A percentile compares a stretch with the other conserved stretches of the same genome.
phyloP scores from a whole-genome alignment of 345 rosid genomes.

The Boechera retrofracta region DNA sequence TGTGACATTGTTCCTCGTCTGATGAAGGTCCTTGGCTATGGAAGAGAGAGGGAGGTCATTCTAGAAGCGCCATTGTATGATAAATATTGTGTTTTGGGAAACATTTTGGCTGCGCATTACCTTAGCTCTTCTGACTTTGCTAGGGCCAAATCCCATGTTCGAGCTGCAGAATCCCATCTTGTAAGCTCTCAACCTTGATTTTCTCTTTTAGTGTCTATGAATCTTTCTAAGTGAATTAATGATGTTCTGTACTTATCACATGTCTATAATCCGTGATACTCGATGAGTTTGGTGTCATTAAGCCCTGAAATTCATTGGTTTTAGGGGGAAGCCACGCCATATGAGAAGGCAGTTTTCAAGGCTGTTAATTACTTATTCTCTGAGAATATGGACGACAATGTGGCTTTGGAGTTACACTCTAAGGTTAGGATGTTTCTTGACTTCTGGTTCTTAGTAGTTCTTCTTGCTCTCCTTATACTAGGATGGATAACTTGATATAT shows the following conservation, averaged over 20 bases:
- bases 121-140: constrained; percentile 55
- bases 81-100: constrained; percentile 71
- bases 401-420: constrained; percentile 62
- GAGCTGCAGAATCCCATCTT: constrained; percentile 64
- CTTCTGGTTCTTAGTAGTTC: not conserved
- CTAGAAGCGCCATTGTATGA: constrained; percentile 65
- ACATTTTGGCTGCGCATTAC: constrained; percentile 77
- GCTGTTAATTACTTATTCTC: constrained; percentile 62
- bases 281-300: not conserved
- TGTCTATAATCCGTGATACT: not conserved
- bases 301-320: not conserved
- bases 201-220: not conserved
- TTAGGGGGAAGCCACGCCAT: constrained; percentile 49
- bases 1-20: not conserved
- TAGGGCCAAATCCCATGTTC: constrained; percentile 44
- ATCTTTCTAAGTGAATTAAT: not conserved
- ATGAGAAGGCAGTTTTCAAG: constrained; percentile 75
- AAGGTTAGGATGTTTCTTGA: constrained; percentile 52
- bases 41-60: constrained; percentile 65
- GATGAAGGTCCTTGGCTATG: constrained; percentile 70
- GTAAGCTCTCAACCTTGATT: constrained; percentile 44
- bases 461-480: not conserved
- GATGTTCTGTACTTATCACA: not conserved
- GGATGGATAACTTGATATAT: not conserved
- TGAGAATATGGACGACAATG: constrained; percentile 64